Evolutionary conservation across 2,329 filamentous ascomycete genomes (phyloP), one percentile per base, ranked within the genome.

Genomic region (Trichoderma brevicompactum): DNA sequence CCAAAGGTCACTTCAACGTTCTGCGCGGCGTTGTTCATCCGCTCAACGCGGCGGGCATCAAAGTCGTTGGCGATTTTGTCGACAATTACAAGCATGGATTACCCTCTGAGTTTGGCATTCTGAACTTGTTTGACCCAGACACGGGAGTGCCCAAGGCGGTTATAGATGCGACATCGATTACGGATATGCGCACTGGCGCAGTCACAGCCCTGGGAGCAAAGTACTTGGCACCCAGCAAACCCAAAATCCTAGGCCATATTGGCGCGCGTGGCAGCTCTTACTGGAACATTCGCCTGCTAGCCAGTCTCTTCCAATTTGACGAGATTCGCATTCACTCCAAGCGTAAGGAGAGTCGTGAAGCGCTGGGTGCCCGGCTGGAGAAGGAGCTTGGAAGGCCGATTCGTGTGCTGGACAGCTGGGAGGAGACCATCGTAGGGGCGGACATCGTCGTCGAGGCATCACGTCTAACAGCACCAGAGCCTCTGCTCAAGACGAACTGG

Each of bases 361-460:
- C 55, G 17, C 36, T 65, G 19, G 63, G 41, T 12, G 63, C 55
- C n/a, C 43, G 44, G 17, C 63, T 65, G 5, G 63, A 65, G 19
- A 65, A 61, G 17, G 48, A 61, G 23, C 44, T 65, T 7, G 63
- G 63, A 23, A 34, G 63, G 34, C 63, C 63, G 23, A 61, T 65
- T 34, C 54, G 55, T 5, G 55, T 65, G 41, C 46, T 65, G 44
- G 63, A 65, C 38, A 61, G 17, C 13, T 65, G 63, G 63, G 63
- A 65, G 46, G 63, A 65, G 28, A 65, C 63, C 5, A 62, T 62
- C 34, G 38, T 41, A 34, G 54, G 55, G 28, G 55, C 63, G 36
- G 63, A 65, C 36, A 65, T 65, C 13, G 44, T 65, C 7, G 63
- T 65, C 23, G 63, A 65, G 44, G 63, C 63, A 19, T 65, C 63